phyloP scores from a whole-genome alignment of 2,329 filamentous ascomycete species.

The Ophiostoma himal-ulmi region DNA sequence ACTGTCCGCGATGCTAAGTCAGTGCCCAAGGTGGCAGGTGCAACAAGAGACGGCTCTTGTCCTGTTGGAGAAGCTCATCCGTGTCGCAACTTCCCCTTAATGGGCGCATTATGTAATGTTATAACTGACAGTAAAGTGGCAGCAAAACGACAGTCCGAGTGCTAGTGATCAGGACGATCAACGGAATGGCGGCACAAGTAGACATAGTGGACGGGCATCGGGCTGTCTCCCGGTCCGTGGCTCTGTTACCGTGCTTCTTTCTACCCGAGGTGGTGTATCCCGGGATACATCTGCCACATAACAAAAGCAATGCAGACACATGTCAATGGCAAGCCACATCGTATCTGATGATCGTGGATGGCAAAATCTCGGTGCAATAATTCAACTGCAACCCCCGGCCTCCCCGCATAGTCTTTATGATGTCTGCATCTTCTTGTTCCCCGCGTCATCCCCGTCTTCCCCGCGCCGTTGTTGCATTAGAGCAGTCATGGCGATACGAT shows the following conservation, averaged over 20 bases:
- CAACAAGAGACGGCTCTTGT: neutral
- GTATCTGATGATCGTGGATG: neutral
- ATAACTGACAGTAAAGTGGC: neutral
- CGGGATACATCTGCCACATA: neutral
- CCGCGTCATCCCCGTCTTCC: neutral
- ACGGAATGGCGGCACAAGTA: neutral
- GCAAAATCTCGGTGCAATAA: constrained; percentile 4
- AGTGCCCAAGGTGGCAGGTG: neutral
- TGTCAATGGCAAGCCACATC: neutral
- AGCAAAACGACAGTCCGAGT: neutral
- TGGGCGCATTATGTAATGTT: neutral
- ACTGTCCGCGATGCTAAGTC: neutral
- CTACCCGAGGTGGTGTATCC: neutral
- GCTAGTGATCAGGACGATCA: neutral
- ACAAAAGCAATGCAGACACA: neutral
- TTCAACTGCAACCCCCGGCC: neutral
- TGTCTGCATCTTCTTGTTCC: neutral
- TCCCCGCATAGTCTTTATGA: neutral
- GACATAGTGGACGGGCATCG: neutral
- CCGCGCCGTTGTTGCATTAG: constrained; percentile 7
- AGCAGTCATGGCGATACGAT: neutral
- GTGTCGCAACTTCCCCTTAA: neutral
- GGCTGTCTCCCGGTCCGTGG: neutral
- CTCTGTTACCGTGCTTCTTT: too few relatives aligned
- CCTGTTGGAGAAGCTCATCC: neutral